These are phyloP conservation scores for Urtica urens DNA, from an alignment of 306 rosid species.

Conservation along the genomic window DNA sequence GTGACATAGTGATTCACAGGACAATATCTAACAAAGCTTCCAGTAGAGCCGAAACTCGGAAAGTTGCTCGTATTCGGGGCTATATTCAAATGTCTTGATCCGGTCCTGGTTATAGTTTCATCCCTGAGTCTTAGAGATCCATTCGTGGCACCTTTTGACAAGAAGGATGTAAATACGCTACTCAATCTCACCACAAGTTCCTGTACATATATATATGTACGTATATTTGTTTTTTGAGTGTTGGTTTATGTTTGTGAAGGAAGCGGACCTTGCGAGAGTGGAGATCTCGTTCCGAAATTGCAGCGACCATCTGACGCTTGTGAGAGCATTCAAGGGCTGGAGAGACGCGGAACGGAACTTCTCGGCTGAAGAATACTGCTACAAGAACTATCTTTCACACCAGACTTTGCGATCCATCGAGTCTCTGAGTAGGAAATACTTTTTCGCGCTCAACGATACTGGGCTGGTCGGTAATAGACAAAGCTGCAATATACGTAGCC, in stretches of 20 bases:
- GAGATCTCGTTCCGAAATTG: conserved; percentile 39
- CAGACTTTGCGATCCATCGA: conserved; percentile 84
- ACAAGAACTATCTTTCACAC: conserved; percentile 76
- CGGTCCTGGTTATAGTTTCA: conserved; percentile 76
- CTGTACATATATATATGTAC: too few species aligned
- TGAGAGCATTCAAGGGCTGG: conserved; percentile 86
- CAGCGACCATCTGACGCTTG: conserved; percentile 87
- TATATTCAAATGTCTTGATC: conserved; percentile 82
- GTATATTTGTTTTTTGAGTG: too few species aligned
- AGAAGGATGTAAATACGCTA: conserved; percentile 64
- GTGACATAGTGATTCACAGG: conserved; percentile 40
- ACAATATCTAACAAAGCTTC: conserved; percentile 61
- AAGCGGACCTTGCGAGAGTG: conserved; percentile 35
- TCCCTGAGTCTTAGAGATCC: conserved; percentile 96
- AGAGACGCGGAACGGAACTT: conserved; percentile 54
- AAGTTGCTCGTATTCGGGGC: conserved; percentile 91
- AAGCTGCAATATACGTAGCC: conserved; percentile 47
- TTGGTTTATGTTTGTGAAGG: conserved; percentile 17
- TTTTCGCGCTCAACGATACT: conserved; percentile 54
- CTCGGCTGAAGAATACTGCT: conserved; percentile 79
- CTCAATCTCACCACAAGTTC: neutral
- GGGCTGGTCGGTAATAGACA: conserved; percentile 49
- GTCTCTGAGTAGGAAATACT: conserved; percentile 72
- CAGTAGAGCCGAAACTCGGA: conserved; percentile 96
- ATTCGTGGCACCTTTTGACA: conserved; percentile 73